Evolutionary conservation across 1,139 yeast genomes (phyloP).

Genomic region (Diutina rugosa): DNA sequence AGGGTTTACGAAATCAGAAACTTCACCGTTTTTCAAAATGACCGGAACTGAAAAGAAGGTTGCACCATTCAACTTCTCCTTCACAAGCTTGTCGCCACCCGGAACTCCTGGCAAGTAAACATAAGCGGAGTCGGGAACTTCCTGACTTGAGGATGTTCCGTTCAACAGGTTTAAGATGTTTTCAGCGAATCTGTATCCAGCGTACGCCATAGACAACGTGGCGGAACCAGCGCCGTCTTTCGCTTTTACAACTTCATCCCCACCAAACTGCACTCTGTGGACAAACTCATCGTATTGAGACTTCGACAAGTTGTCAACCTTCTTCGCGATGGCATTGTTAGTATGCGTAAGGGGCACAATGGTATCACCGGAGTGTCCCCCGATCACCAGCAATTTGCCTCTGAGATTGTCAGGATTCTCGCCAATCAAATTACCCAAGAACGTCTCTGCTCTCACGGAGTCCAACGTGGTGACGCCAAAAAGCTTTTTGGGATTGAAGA

Average conservation of each 20-base stretch:
- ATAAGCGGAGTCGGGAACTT: constrained; percentile 44
- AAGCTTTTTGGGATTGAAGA: constrained; percentile 50
- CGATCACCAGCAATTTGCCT: constrained; percentile 48
- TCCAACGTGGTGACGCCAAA: constrained; percentile 70
- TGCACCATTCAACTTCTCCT: constrained; percentile 21
- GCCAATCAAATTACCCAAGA: constrained; percentile 23
- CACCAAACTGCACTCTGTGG: constrained; percentile 61
- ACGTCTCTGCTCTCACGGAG: constrained; percentile 51
- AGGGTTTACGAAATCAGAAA: constrained; percentile 30
- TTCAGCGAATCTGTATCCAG: constrained; percentile 58
- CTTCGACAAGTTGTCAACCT: constrained; percentile 17
- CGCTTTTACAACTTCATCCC: constrained; percentile 71
- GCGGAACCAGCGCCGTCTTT: constrained; percentile 72
- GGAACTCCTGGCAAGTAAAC: constrained; percentile 45
- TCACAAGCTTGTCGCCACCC: constrained; percentile 33
- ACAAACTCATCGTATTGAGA: constrained; percentile 31
- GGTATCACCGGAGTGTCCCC: constrained; percentile 71
- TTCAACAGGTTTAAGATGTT: constrained; percentile 30
- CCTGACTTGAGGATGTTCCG: constrained; percentile 13
- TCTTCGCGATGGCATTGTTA: constrained; percentile 13
- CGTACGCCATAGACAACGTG: constrained; percentile 66
- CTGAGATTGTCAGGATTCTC: constrained; percentile 24
- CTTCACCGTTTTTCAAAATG: constrained; percentile 35
- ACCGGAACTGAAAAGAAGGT: constrained; percentile 58
- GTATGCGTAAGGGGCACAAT: constrained; percentile 42